These are phyloP conservation scores for Acanthamoeba sp. DNA, from an alignment of 208 protist species.

Conservation along the genomic window DNA sequence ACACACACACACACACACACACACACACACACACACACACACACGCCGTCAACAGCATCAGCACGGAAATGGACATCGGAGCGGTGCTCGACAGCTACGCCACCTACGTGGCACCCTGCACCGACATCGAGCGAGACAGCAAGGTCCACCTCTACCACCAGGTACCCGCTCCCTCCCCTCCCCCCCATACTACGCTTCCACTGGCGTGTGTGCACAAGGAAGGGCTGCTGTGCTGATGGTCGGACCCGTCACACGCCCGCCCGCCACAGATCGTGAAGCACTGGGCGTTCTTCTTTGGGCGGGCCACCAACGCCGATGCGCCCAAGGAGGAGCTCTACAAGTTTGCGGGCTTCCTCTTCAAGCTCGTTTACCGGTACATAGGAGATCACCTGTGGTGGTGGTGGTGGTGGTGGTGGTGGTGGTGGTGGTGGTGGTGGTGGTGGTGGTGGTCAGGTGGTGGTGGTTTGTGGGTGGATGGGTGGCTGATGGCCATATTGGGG, in stretches of 20 bases:
- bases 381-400: too few species aligned
- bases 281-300: background rate
- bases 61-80: slow-evolving; percentile 4
- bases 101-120: background rate
- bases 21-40: background rate
- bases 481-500: too few species aligned
- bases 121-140: background rate
- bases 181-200: background rate
- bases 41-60: background rate
- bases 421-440: background rate
- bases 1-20: too few species aligned
- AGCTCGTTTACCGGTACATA: background rate
- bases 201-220: too few species aligned
- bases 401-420: background rate
- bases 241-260: background rate
- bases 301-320: background rate
- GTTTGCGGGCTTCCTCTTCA: slow-evolving; percentile 47
- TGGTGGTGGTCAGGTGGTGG: background rate
- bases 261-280: background rate
- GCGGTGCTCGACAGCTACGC: slow-evolving; percentile 39
- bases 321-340: slow-evolving; percentile 50
- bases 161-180: background rate
- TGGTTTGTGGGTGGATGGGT: background rate
- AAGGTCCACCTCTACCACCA: background rate
- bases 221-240: too few species aligned